Evolutionary conservation across 352 stramenopile species (phyloP), one percentile per base, ranked within the genome.

Genomic region (Pythium scleroteichum): DNA sequence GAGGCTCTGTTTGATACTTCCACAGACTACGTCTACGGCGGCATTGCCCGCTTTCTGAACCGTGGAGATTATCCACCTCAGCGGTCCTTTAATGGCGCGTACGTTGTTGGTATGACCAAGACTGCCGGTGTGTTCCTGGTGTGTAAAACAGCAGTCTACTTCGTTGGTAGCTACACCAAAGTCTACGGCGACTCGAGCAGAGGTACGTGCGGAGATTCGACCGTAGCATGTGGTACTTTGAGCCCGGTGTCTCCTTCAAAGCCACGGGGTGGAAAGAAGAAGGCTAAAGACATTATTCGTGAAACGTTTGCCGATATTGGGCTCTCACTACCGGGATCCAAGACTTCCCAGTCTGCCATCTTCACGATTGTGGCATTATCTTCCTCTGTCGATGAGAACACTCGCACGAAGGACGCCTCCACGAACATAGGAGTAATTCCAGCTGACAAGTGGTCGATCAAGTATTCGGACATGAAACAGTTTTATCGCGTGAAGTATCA

Each of bases 401-500:
- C 5, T 35, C 29, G 29, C 29, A 35, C 10, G 29, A 35, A 35
- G 29, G 29, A 35, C 10, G 5, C 10, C 10, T 35, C 29, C 29
- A 5, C 10, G 29, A 35, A 35, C 29, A 35, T 35, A 5, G 29
- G 29, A 5, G 29, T 10, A 35, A 10, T 35, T 10, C 29, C 40
- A 14, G 45, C 23, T n/a, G 72, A 80, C 24, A 71, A 68, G 16
- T 91, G 81, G 81, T 78, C 57, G 52, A 75, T 91, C 22, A 86
- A 85, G 45, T 89, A 89, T 49, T 62, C 44, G 12, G 68, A 82
- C 22, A 68, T 94, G 52, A 87, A 84, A 40, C 80, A 92, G 41
- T 91, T 94, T 44, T 87, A 85, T 24, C 70, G 85, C 22, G 87
- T 91, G 39, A 88, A 89, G 45, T 94, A 89, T 27, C 85, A 94